These are phyloP conservation scores for Nemania bipapillata DNA, from an alignment of 2,329 filamentous ascomycete genomes.

Conservation along the genomic window DNA sequence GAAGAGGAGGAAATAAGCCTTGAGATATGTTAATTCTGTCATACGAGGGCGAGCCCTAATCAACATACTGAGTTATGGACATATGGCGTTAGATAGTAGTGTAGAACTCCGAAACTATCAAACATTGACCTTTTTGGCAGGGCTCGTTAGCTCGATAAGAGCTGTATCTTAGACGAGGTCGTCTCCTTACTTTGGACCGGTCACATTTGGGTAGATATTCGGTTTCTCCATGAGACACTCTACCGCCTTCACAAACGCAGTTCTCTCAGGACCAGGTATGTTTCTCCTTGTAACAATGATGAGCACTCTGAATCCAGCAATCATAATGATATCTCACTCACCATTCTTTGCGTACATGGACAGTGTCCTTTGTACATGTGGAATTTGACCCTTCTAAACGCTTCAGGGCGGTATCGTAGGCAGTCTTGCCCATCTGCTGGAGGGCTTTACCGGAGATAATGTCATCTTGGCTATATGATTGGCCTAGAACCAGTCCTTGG, in stretches of 20 bases:
- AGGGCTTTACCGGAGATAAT: constrained; percentile 48
- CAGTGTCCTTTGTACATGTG: constrained; percentile 47
- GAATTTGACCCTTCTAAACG: constrained; percentile 39
- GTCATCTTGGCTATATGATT: constrained; percentile 45
- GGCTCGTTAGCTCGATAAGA: not conserved
- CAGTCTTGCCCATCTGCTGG: constrained; percentile 43
- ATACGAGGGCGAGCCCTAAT: not conserved
- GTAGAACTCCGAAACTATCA: constrained; percentile 49
- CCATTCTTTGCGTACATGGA: constrained; percentile 50
- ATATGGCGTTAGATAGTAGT: constrained; percentile 47
- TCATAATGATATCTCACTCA: constrained; percentile 17
- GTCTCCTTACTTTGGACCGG: constrained; percentile 43
- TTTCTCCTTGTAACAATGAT: constrained; percentile 40
- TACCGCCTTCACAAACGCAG: constrained; percentile 45
- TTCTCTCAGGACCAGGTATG: constrained; percentile 46
- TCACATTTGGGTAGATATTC: constrained; percentile 46
- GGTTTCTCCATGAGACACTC: constrained; percentile 47
- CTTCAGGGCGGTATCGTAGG: constrained; percentile 44
- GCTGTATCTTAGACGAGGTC: not conserved
- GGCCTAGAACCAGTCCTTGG: constrained; percentile 40
- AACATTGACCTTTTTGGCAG: constrained; percentile 43
- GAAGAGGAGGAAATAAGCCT: constrained; percentile 54
- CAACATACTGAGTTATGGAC: constrained; percentile 49
- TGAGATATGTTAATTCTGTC: not conserved
- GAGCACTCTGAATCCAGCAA: not conserved